Evolutionary conservation across 2,329 filamentous ascomycete genomes (phyloP).

Genomic region (Fusarium drepaniforme): DNA sequence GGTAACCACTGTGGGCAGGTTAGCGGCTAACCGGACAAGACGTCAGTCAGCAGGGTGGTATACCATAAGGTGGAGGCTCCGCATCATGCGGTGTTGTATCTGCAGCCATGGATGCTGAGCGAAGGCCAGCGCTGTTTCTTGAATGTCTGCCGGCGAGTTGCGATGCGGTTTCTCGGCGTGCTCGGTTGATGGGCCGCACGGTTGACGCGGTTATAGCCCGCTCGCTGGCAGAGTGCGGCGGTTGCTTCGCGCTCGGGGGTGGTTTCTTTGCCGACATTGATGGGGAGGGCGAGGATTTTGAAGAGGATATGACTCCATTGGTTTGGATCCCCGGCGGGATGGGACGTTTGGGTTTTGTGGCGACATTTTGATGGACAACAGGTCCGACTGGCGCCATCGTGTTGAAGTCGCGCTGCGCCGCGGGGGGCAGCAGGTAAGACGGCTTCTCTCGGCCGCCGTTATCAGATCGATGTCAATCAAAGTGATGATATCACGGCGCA

Average conservation of each 20-base stretch:
- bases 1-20: constrained; percentile 71
- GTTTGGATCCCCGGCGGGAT: constrained; percentile 74
- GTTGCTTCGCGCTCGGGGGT: constrained; percentile 57
- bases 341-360: constrained; percentile 76
- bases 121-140: constrained; percentile 63
- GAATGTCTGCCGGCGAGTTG: constrained; percentile 61
- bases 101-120: constrained; percentile 61
- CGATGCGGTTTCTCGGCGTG: constrained; percentile 67
- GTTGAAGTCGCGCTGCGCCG: constrained; percentile 45
- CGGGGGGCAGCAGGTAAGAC: constrained; percentile 32
- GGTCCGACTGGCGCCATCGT: constrained; percentile 69
- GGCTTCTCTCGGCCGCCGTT: constrained; percentile 21
- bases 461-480: constrained; percentile 28
- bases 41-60: not conserved
- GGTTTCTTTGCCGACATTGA: constrained; percentile 69
- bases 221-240: constrained; percentile 51
- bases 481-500: constrained; percentile 31
- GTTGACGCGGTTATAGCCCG: constrained; percentile 54
- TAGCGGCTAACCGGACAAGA: constrained; percentile 23
- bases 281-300: constrained; percentile 71
- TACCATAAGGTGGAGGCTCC: constrained; percentile 68
- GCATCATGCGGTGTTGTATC: constrained; percentile 54
- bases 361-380: constrained; percentile 56
- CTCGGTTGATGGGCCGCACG: constrained; percentile 66
- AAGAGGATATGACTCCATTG: constrained; percentile 67